phyloP scores from a whole-genome alignment of 106 monocot species.

The Dendrobium chrysotoxum region DNA sequence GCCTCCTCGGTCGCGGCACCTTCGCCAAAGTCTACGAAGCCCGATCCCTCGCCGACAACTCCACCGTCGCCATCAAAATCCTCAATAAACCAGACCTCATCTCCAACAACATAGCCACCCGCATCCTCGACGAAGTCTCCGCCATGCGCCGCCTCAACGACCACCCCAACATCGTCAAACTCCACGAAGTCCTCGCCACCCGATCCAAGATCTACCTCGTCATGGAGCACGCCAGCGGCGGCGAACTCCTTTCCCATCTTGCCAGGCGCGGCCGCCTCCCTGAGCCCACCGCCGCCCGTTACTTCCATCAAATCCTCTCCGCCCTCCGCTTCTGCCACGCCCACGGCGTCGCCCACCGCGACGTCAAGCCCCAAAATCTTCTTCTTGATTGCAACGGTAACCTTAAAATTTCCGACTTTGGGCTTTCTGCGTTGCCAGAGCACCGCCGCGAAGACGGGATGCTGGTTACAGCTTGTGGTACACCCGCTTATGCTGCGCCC shows the following conservation, averaged over 20 bases:
- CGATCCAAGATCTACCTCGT: slow-evolving; percentile 44
- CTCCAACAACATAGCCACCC: slow-evolving; percentile 4
- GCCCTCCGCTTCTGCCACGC: slow-evolving; percentile 77
- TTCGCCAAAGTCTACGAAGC: slow-evolving; percentile 21
- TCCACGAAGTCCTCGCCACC: slow-evolving; percentile 53
- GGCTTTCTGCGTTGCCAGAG: slow-evolving; percentile 57
- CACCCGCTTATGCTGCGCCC: slow-evolving; percentile 60
- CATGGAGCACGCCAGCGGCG: slow-evolving; percentile 39
- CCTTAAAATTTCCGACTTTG: slow-evolving; percentile 74
- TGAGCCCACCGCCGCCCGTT: slow-evolving; percentile 29
- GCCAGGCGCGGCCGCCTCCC: slow-evolving; percentile 23
- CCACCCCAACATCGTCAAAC: slow-evolving; percentile 42
- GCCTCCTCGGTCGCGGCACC: slow-evolving; percentile 32
- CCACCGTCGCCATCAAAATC: slow-evolving; percentile 23
- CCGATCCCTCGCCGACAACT: slow-evolving; percentile 13
- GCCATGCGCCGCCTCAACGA: slow-evolving; percentile 45
- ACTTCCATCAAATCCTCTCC: slow-evolving; percentile 70
- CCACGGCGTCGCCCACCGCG: slow-evolving; percentile 73
- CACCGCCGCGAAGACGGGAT: slow-evolving; percentile 42
- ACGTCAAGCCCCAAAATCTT: slow-evolving; percentile 82
- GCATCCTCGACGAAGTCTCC: slow-evolving; percentile 33
- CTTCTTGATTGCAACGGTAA: slow-evolving; percentile 51
- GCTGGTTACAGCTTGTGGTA: slow-evolving; percentile 51
- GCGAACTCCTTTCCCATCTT: slow-evolving; percentile 30
- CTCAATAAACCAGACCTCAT: slow-evolving; percentile 18